Base-by-base conservation (phyloP, 176 grass and related monocot species). In the Oryza australiensis region DNA sequence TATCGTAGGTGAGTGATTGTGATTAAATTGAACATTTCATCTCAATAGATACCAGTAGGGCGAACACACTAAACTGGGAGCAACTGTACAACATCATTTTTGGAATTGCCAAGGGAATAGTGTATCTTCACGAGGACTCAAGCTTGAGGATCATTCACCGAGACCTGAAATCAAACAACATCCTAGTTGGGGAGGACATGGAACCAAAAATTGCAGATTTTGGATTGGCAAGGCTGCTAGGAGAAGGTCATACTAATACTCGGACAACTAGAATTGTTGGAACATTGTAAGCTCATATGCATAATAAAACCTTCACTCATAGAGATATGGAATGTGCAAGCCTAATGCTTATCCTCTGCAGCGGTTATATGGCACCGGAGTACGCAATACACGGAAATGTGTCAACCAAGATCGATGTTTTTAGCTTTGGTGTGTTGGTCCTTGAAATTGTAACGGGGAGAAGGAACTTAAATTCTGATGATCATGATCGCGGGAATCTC, bases 101-200 rank as follows among this genome's bases (percentile, higher is more conserved):
- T 70, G 80, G 89, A 55, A 91, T 87, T 27, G 85, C 80, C 73
- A 86, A 87, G 72, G 88, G 84, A 32, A 68, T 90, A 80, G 14
- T 90, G 53, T 90, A 90, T 53, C 88, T 90, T 49, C 88, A 90
- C 28, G 78, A 90, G 80, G 81, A 87, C 57, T 90, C 88, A 0
- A 78, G 62, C 49, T 26, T 63, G 67, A 79, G 85, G 71, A 90
- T 90, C 26, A 87, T 90, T 45, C 88, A 90, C 33, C 60, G 88
- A 22, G 84, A 90, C 51, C 62, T 90, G 10, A 90, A 90, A 66
- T 3, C 84, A 8, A 90, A 67, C 23, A 87, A 87, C 22, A 83
- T 90, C 34, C 85, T 90, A 33, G 62, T 90, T 1, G 68, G 82
- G 1, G 59, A 68, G 1, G 26, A 82, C 33, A 86, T 89, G 87